These are phyloP conservation scores for Lentinus brumalis DNA, from an alignment of 768 basidiomycete genomes.

Conservation along the genomic window DNA sequence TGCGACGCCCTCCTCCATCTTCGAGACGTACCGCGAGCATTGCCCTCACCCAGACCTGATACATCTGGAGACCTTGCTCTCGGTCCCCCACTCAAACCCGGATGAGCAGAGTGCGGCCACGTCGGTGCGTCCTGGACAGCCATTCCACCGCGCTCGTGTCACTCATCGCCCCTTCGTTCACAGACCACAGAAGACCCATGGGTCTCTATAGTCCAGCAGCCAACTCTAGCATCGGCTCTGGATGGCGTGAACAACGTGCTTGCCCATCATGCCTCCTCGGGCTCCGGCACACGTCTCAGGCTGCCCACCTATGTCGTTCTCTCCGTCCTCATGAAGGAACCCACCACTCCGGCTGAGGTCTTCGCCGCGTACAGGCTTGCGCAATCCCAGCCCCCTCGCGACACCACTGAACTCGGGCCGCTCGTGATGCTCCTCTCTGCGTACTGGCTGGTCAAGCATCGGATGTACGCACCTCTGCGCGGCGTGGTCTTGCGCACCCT, in stretches of 20 bases:
- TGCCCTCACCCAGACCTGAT: not conserved
- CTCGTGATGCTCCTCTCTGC: slow-evolving; percentile 49
- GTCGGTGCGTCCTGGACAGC: not conserved
- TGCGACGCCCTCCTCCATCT: not conserved
- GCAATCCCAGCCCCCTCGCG: slow-evolving; percentile 37
- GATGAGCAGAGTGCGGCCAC: no score
- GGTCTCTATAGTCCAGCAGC: slow-evolving; percentile 3
- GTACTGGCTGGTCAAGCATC: slow-evolving; percentile 51
- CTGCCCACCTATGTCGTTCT: slow-evolving; percentile 59
- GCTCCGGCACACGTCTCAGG: not conserved
- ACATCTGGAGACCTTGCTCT: not conserved
- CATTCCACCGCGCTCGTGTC: not conserved
- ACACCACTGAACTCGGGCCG: slow-evolving; percentile 38
- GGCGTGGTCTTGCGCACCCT: slow-evolving; percentile 37
- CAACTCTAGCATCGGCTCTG: slow-evolving; percentile 5
- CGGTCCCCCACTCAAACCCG: not conserved
- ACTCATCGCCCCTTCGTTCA: not conserved
- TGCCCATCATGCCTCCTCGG: not conserved
- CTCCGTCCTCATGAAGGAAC: slow-evolving; percentile 47
- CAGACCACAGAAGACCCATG: slow-evolving; percentile 7
- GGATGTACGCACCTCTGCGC: slow-evolving; percentile 45
- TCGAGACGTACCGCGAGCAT: not conserved
- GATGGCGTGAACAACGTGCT: not conserved
- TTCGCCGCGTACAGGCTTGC: slow-evolving; percentile 45
- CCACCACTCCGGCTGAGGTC: slow-evolving; percentile 49